These are phyloP conservation scores for Porcisia hertigi DNA, from an alignment of 208 protist species.

Conservation along the genomic window DNA sequence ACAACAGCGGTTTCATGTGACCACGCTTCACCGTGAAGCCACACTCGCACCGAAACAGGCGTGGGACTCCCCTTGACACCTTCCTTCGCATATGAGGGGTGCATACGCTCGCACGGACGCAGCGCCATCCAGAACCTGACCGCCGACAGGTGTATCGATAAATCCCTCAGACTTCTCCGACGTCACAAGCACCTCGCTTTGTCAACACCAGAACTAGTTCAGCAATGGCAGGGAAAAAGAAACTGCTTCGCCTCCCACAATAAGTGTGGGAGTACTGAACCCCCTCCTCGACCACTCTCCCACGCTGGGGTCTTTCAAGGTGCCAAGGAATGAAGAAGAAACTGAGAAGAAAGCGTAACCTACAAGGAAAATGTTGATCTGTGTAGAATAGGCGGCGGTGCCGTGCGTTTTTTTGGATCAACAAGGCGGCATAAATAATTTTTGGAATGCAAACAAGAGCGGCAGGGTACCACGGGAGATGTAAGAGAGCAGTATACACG, in stretches of 20 bases:
- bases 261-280: no score
- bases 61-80: background rate
- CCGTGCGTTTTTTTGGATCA: no score
- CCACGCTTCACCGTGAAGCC: conserved; percentile 33
- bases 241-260: no score
- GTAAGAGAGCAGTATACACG: background rate
- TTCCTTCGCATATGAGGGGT: background rate
- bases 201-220: background rate
- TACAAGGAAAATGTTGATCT: no score
- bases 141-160: background rate
- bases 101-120: no score
- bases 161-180: background rate
- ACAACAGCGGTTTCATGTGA: conserved; percentile 27
- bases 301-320: no score
- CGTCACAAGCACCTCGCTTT: background rate
- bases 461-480: background rate
- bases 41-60: conserved; percentile 21
- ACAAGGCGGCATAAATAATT: no score
- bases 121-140: background rate
- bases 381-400: no score
- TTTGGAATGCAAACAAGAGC: background rate
- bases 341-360: no score
- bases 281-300: no score
- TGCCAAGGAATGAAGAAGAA: no score
- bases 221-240: background rate